Evolutionary conservation across 192 early-diverging fungal genomes (phyloP).

Genomic region (Coemansia sp.): DNA sequence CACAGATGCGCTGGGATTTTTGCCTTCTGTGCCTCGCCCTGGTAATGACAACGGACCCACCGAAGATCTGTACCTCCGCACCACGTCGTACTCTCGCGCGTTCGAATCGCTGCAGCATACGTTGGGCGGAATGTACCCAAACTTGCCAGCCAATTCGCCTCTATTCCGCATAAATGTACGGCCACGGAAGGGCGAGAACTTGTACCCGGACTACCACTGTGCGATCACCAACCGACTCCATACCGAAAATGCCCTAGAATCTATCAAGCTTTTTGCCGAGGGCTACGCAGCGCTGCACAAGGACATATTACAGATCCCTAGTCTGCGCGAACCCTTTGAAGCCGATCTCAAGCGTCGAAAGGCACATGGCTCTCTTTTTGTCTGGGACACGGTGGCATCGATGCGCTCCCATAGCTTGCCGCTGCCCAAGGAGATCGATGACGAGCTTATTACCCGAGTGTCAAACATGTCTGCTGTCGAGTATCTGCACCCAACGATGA

Average conservation of each 20-base stretch:
- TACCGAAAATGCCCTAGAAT: no score
- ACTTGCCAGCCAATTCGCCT: neutral
- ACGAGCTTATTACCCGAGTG: slow-evolving; percentile 30
- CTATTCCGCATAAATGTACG: slow-evolving; percentile 36
- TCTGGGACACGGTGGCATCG: slow-evolving; percentile 24
- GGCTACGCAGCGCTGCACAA: slow-evolving; percentile 26
- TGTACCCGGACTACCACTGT: slow-evolving; percentile 35
- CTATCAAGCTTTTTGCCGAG: neutral
- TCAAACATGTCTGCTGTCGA: slow-evolving; percentile 22
- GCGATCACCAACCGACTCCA: slow-evolving; percentile 26
- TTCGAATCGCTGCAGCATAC: slow-evolving; percentile 70
- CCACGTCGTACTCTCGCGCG: slow-evolving; percentile 63
- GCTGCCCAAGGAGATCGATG: slow-evolving; percentile 32
- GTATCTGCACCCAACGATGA: slow-evolving; percentile 23
- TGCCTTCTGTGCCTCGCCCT: slow-evolving; percentile 28
- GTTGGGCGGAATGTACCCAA: slow-evolving; percentile 63
- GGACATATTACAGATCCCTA: slow-evolving; percentile 32
- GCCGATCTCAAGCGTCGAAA: slow-evolving; percentile 1
- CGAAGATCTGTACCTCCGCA: slow-evolving; percentile 58
- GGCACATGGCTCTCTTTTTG: slow-evolving; percentile 12
- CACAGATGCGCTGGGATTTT: slow-evolving; percentile 52
- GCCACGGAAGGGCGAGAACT: slow-evolving; percentile 31
- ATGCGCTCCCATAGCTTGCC: slow-evolving; percentile 38
- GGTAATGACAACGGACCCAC: slow-evolving; percentile 10
- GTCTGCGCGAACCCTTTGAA: slow-evolving; percentile 20